These are phyloP conservation scores for Xylaria multiplex DNA, from an alignment of 2,329 filamentous ascomycete genomes.

Conservation along the genomic window DNA sequence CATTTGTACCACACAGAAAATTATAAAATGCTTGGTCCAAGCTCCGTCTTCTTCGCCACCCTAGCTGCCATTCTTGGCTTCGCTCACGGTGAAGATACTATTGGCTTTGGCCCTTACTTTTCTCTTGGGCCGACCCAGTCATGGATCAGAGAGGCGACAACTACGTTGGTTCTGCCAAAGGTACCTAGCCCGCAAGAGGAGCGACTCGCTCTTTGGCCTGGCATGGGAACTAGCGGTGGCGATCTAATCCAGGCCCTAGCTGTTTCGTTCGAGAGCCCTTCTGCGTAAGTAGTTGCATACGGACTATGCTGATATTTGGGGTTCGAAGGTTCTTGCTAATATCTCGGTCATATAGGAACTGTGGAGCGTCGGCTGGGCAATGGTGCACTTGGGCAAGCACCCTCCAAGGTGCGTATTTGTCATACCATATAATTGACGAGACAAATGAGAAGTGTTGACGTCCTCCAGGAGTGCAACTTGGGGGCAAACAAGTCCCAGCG, in stretches of 20 bases:
- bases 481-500: conserved; percentile 45
- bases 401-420: conserved; percentile 35
- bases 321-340: too few relatives aligned
- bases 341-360: conserved; percentile 36
- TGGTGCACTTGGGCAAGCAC: conserved; percentile 51
- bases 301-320: too few relatives aligned
- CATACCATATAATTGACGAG: not conserved
- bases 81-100: conserved; percentile 29
- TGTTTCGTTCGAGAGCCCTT: conserved; percentile 45
- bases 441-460: not conserved
- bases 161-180: conserved; percentile 46
- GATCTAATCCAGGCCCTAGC: conserved; percentile 50
- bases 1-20: not conserved
- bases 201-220: conserved; percentile 49
- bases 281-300: conserved; percentile 39
- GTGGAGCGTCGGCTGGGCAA: conserved; percentile 45
- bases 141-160: conserved; percentile 48
- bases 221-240: conserved; percentile 49
- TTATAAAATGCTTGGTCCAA: not conserved
- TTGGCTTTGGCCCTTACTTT: conserved; percentile 48
- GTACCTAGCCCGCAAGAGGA: conserved; percentile 43
- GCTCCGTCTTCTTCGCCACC: not conserved
- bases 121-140: conserved; percentile 47
- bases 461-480: conserved; percentile 42
- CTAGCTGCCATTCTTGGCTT: conserved; percentile 18